A percentile compares a stretch with the other conserved stretches of the same genome.
These are phyloP conservation scores for Acrocalymma vagum DNA, from an alignment of 2,329 filamentous ascomycete genomes.

Conservation along the genomic window DNA sequence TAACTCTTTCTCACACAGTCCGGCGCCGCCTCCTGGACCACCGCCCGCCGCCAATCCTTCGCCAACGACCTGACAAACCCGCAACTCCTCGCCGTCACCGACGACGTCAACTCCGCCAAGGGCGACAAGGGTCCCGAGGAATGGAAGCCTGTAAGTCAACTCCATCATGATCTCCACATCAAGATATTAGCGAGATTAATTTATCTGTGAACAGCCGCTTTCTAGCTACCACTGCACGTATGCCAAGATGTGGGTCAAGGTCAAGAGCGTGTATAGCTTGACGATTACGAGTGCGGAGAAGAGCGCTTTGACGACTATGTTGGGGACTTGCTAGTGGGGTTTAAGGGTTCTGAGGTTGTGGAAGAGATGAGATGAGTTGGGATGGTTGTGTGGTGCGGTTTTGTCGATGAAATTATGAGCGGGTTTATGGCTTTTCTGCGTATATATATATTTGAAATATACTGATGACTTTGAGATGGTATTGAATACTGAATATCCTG, in stretches of 20 bases:
- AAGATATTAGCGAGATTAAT: neutral
- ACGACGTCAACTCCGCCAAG: conserved; percentile 77
- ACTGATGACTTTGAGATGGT: too few relatives aligned
- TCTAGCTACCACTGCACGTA: conserved; percentile 79
- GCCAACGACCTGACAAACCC: conserved; percentile 81
- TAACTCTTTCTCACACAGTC: conserved; percentile 55
- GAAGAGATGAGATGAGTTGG: too few relatives aligned
- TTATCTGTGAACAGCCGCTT: conserved; percentile 19
- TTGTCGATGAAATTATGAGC: too few relatives aligned
- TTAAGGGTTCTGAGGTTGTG: too few relatives aligned
- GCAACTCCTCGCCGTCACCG: conserved; percentile 81
- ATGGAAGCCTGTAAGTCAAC: conserved; percentile 72
- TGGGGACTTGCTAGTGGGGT: conserved; percentile 65
- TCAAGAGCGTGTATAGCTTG: conserved; percentile 77
- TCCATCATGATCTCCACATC: conserved; percentile 52
- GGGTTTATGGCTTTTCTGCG: too few relatives aligned
- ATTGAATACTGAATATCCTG: too few relatives aligned
- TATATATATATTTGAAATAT: too few relatives aligned
- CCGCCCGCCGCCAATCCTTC: conserved; percentile 70
- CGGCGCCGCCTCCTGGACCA: conserved; percentile 77
- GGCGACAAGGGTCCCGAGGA: conserved; percentile 76
- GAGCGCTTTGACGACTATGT: conserved; percentile 69
- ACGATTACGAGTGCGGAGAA: conserved; percentile 78
- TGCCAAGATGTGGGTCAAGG: conserved; percentile 77
- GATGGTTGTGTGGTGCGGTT: too few relatives aligned